phyloP scores from a whole-genome alignment of 768 basidiomycete species.

The Phaffia australis region DNA sequence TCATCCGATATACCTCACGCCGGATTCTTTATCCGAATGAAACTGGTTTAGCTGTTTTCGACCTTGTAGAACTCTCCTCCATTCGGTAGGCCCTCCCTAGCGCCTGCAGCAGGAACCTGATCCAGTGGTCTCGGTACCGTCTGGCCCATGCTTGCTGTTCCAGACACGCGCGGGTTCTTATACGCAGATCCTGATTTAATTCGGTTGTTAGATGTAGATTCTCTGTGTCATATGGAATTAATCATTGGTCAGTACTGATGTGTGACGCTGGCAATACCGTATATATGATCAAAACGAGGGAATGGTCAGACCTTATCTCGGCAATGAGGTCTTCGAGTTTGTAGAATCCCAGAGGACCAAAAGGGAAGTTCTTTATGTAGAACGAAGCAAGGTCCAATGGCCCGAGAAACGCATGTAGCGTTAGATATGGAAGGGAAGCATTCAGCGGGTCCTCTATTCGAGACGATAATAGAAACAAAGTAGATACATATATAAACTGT shows the following conservation, averaged over 20 bases:
- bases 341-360: constrained; percentile 21
- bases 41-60: too few species aligned
- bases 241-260: too few species aligned
- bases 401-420: constrained; percentile 23
- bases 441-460: constrained; percentile 24
- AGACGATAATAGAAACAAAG: neutral
- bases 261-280: neutral
- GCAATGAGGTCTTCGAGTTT: constrained; percentile 22
- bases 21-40: too few species aligned
- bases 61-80: constrained; percentile 5
- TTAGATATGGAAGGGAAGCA: constrained; percentile 5
- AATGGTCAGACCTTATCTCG: constrained; percentile 18
- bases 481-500: too few species aligned
- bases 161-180: neutral
- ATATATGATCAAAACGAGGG: neutral
- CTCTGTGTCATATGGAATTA: neutral
- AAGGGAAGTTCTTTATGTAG: neutral
- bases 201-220: constrained; percentile 25
- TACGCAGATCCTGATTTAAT: constrained; percentile 10
- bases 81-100: constrained; percentile 9
- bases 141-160: neutral
- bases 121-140: constrained; percentile 6
- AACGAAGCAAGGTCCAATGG: constrained; percentile 19
- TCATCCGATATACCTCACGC: too few species aligned
- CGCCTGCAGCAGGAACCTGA: constrained; percentile 3